Base-by-base conservation (phyloP, 2,329 filamentous ascomycete species). In the Paecilomyces dactylethromorphus region DNA sequence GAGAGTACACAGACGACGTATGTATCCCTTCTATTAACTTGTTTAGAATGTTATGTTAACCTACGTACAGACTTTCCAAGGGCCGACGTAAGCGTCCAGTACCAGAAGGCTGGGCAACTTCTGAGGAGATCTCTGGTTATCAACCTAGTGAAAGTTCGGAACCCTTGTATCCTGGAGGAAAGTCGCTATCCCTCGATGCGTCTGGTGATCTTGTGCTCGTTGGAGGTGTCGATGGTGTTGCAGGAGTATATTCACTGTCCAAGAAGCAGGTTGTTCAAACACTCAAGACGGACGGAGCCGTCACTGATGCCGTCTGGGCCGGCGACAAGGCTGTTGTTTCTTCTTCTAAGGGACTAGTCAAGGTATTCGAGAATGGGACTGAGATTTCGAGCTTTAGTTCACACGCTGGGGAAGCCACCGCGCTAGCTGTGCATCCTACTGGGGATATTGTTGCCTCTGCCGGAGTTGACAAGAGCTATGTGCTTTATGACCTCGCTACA, bases 391-490 rank as follows among this genome's bases (percentile, higher is more conserved):
- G 85, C 52, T 86, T 96, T 66, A 81, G 82, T n/a, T 87, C 90
- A 56, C 94, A 99, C 74, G 89, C 92, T 22, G 93, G 92, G 3
- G 82, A 90, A 58, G 89, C 87, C 1, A 94, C 87, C 8, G 88
- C 85, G 4, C 75, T 99, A 59, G 86, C 91, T 35, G 71, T 92
- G 7, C 94, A 99, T 72, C 91, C 94, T 1, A 88, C 89, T 64
- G 90, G 89, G 45, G 85, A 89, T 56, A 85, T 99, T 58, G 73
- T 97, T 53, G 93, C 90, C 1, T 96, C 93, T 0, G 89, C 94
- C 33, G 92, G 93, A 54, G 84, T 86, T 1, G 94, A 99, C 74
- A 97, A 96, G 84, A 93, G 89, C 74, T 92, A 96, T 69, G 85
- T 92, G 1, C 85, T 97, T 62, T 97, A 97, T 74, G 91, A 97